Evolutionary conservation across 2,329 filamentous ascomycete species (phyloP), one percentile per base, ranked within the genome.

Genomic region (Cercospora brassicicola): DNA sequence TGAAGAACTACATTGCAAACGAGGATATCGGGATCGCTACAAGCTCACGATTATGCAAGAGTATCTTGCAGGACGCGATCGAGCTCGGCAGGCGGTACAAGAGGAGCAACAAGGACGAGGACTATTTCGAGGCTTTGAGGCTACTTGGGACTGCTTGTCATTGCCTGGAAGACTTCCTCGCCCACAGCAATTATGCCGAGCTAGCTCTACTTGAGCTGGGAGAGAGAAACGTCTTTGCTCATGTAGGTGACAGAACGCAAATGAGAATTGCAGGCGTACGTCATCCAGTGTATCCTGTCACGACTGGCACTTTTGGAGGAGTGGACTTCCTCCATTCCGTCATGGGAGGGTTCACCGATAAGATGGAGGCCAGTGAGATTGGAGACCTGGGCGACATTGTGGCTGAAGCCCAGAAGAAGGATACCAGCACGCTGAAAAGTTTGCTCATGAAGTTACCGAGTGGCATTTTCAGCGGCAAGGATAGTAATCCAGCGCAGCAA

Each of bases 1-100:
- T 78, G 72, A 98, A 98, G 83, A 95, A 94, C 79, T 97, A 97
- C 81, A 97, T 97, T 79, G 93, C 94, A 39, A 93, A 93, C 71
- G 94, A 97, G 78, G 83, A 87, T 60, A 82, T 86, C 66, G 87
- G 88, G 57, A 95, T 96, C 78, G 91, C 91, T 81, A 96, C 91
- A 56, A 96, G 92, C 59, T 91, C 93, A 67, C 84, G 85, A 57
- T 88, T 96, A 75, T 87, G 96, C 68, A 88, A 91, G 64, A 85
- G 87, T 69, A 87, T 96, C 1, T 92, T 97, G 71, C 81, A 84
- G 57, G 84, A 86, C 69, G 92, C 88, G 74, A 93, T 97, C 74
- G 85, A 94, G 74, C 87, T 95, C 18, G 94, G 89, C 53, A 90
- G 92, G 67, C 85, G 84, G 59, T 97, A 94, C 79, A 85, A 84